Evolutionary conservation across 768 basidiomycete genomes (phyloP), one percentile per base, ranked within the genome.

Genomic region (Chalciporus pseudorubinellus): DNA sequence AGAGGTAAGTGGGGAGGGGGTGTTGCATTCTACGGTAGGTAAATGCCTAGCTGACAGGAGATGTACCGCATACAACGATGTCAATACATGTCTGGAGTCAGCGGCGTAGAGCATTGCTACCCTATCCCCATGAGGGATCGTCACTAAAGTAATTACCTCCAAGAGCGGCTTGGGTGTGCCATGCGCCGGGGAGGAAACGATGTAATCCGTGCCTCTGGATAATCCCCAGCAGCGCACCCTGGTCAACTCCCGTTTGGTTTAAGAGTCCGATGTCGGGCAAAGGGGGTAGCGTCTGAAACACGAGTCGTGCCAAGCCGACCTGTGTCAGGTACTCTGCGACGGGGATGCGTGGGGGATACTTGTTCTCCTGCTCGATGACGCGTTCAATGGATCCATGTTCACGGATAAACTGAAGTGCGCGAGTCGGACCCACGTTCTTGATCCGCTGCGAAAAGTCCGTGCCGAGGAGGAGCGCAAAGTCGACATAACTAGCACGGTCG

Each of bases 381-480:
- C 74, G 70, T 66, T 93, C 91, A 58, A 95, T 93, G 7, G 79
- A 76, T 4, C 83, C 82, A 63, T 92, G 70, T 57, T 80, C 72
- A 44, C 77, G 78, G 45, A 95, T 89, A 56, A 88, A 81, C 58
- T 83, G 84, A 60, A 91, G 81, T 1, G 92, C 92, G 3, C 83
- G 84, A 0, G 72, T 62, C 1, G 93, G 92, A 1, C 94, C 94
- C 1, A 95, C 74, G 53, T 86, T 84, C 50, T 81, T 87, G 52
- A 97, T 89, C 5, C 94, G 83, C 41, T 85, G 82, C 0, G 90
- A 86, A 59, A 95, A 95, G 68, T 97, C 94, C 2, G 93, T 95
- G 11, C 94, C 94, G 10, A 94, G 78, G 6, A 97, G 76, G 45
- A 95, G 80, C 0, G 83, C 84, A 68, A 95, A 93, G 70, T 97